Evolutionary conservation across 129 eudicot genomes (phyloP).

Genomic region (Chrysanthemum seticuspe): DNA sequence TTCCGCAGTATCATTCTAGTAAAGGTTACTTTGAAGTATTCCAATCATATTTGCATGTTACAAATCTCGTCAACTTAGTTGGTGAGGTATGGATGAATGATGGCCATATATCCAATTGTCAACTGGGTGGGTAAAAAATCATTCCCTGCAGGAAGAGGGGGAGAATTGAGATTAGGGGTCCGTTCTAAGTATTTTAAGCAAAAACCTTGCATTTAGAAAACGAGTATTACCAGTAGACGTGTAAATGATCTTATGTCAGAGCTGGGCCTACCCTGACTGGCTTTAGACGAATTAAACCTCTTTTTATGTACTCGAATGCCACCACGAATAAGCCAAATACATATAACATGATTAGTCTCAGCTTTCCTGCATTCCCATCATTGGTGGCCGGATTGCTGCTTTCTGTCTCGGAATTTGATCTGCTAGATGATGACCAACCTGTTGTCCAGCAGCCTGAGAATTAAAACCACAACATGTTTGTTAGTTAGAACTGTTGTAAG

Average conservation of each 20-base stretch:
- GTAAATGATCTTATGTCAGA: not conserved
- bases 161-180: not conserved
- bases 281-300: slow-evolving; percentile 25
- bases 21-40: not conserved
- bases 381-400: slow-evolving; percentile 29
- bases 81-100: not conserved
- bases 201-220: not conserved
- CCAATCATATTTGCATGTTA: slow-evolving; percentile 1
- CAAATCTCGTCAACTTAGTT: not conserved
- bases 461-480: not conserved
- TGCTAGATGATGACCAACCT: slow-evolving; percentile 22
- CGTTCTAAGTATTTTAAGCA: not conserved
- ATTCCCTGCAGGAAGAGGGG: not conserved
- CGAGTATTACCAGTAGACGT: not conserved
- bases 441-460: slow-evolving; percentile 17
- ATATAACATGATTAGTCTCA: slow-evolving; percentile 39
- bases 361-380: slow-evolving; percentile 33
- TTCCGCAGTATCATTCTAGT: not conserved
- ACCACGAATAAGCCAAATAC: slow-evolving; percentile 58
- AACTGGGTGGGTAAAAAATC: not conserved
- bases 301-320: slow-evolving; percentile 45
- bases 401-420: slow-evolving; percentile 34
- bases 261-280: slow-evolving; percentile 37
- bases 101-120: not conserved
- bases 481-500: not conserved